Evolutionary conservation across 441 rosid genomes (phyloP), one percentile per base, ranked within the genome.

Genomic region (Biscutella laevigata): DNA sequence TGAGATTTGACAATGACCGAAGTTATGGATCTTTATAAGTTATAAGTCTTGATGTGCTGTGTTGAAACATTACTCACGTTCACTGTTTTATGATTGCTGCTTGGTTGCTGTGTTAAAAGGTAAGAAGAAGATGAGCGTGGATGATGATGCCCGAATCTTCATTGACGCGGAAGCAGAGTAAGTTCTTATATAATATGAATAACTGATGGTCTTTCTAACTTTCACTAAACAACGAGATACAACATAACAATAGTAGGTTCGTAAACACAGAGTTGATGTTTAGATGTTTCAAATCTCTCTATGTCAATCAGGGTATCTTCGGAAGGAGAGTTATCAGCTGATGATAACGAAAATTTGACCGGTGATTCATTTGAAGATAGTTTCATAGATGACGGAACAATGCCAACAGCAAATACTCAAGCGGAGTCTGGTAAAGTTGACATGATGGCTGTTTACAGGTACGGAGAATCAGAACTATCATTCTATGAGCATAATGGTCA

Each of bases 101-200:
- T 24, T 34, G 32, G 33, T 40, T 29, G 10, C 22, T 54, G 36
- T 59, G 43, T 61, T 53, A 70, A 28, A 62, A 88, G 97, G 94
- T 72, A 76, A 74, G 71, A 79, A 34, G 73, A 75, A 71, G 72
- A 49, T 7, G n/a, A 24, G 7, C 4, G 65, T 21, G 24, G 53
- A 36, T 55, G 53, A 56, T 59, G 64, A 55, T 63, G 78, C 65
- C 22, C 66, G 57, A 64, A 66, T 64, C 51, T 86, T 79, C 68
- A 77, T 92, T 53, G 98, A 92, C 17, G 92, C 74, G 53, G 95
- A 88, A 73, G 96, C 96, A 2, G 97, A 84, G 97, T 88, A 77
- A 80, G 96, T 76, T 66, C 22, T 56, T 26, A 53, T 48, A 27
- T 54, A 27, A 28, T 43, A 47, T 27, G 7, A 13, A 21, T 36